phyloP scores from a whole-genome alignment of 305 asterid genomes.

The Solanum hybrid region DNA sequence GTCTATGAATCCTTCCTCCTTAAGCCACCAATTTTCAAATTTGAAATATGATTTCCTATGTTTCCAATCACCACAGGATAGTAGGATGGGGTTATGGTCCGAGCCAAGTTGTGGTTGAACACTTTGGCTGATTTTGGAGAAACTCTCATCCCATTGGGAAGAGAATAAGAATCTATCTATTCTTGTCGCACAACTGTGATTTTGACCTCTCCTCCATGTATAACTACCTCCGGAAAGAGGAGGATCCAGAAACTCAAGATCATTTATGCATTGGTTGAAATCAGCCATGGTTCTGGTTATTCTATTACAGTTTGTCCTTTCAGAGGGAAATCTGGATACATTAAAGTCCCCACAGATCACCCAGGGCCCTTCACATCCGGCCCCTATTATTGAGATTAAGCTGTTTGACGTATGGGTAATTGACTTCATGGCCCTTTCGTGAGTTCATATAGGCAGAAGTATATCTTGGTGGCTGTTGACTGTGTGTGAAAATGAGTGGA shows the following conservation, averaged over 20 bases:
- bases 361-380: not conserved
- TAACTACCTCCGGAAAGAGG: not conserved
- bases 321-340: not conserved
- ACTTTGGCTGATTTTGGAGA: not conserved
- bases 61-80: not conserved
- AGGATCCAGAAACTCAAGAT: not conserved
- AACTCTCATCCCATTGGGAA: not conserved
- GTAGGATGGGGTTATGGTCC: not conserved
- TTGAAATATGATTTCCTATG: not conserved
- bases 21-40: not conserved
- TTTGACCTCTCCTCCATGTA: not conserved
- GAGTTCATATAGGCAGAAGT: not conserved
- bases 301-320: not conserved
- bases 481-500: not conserved
- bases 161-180: not conserved
- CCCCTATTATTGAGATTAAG: not conserved
- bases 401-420: not conserved
- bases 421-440: not conserved
- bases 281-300: not conserved
- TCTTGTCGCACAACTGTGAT: not conserved
- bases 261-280: not conserved
- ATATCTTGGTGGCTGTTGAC: not conserved
- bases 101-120: not conserved
- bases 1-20: not conserved
- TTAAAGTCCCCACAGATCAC: not conserved